Evolutionary conservation across 2,329 filamentous ascomycete genomes (phyloP).

Genomic region (Clarireedia paspali): DNA sequence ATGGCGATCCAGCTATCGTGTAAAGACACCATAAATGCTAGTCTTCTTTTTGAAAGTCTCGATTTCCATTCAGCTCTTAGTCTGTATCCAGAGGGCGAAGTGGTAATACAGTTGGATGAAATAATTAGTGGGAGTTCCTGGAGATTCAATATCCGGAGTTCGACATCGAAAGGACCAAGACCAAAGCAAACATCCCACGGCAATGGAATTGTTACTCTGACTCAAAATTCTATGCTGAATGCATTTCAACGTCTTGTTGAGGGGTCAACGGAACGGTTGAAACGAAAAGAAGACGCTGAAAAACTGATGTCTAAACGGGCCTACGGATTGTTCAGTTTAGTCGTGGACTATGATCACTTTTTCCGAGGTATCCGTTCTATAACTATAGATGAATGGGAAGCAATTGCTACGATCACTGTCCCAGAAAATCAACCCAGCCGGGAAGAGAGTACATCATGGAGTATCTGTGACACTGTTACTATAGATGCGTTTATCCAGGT

Average conservation of each 20-base stretch:
- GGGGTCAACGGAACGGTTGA: neutral
- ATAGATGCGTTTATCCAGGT: slow-evolving; percentile 31
- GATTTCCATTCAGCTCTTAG: slow-evolving; percentile 2
- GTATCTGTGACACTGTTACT: slow-evolving; percentile 1
- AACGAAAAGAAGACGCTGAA: neutral
- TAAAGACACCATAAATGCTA: neutral
- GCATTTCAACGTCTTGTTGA: neutral
- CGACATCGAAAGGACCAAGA: neutral
- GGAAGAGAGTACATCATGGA: neutral
- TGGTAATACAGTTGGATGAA: neutral
- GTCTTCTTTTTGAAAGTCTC: neutral
- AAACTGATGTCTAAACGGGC: slow-evolving; percentile 5
- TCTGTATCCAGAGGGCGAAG: neutral
- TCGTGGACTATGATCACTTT: neutral
- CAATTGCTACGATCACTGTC: neutral
- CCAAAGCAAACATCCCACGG: neutral
- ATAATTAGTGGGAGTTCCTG: neutral
- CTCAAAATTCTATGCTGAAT: neutral
- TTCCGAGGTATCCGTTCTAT: neutral
- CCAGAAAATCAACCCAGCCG: neutral
- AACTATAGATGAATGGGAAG: neutral
- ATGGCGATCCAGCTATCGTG: neutral
- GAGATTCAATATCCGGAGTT: slow-evolving; percentile 1
- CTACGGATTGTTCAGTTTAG: neutral
- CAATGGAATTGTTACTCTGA: neutral